Conservation (phyloP, 257 asterid genomes). For the Fraxinus pennsylvanica region DNA sequence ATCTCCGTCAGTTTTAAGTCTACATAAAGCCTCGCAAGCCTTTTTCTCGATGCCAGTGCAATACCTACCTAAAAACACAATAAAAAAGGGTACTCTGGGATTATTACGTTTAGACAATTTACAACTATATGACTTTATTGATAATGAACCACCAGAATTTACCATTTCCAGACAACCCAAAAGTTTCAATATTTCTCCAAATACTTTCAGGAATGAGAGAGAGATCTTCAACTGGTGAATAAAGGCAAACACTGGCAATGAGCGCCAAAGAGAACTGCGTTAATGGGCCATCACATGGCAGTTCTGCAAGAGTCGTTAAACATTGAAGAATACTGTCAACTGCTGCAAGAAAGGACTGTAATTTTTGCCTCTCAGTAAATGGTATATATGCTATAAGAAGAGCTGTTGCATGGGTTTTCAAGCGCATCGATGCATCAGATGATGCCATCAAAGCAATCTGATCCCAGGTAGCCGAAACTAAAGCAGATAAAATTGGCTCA, state of each 20-base stretch:
- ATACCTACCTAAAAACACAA: conserved; percentile 53
- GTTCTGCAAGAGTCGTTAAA: conserved; percentile 62
- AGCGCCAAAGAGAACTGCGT: conserved; percentile 75
- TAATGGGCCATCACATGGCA: conserved; percentile 67
- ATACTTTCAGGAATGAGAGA: conserved; percentile 77
- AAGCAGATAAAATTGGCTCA: conserved; percentile 47
- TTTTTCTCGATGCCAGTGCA: conserved; percentile 65
- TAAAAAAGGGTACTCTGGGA: conserved; percentile 19
- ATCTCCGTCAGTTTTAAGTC: conserved; percentile 66
- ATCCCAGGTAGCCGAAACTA: conserved; percentile 86
- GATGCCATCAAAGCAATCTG: conserved; percentile 74
- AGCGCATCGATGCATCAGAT: conserved; percentile 67
- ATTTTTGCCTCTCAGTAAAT: conserved; percentile 56
- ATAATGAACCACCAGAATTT: conserved; percentile 28
- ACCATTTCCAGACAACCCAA: conserved; percentile 69
- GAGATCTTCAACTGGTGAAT: conserved; percentile 79
- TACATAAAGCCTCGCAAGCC: conserved; percentile 77
- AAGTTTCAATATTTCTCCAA: conserved; percentile 79
- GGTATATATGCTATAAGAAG: conserved; percentile 79
- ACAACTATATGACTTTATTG: conserved; percentile 16
- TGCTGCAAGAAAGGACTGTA: conserved; percentile 83
- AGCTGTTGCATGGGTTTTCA: conserved; percentile 68
- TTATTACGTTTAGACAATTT: conserved; percentile 5
- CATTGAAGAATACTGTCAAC: conserved; percentile 73
- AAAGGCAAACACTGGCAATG: conserved; percentile 73